These are phyloP conservation scores for Brassica juncea DNA, from an alignment of 345 rosid genomes.

Conservation along the genomic window DNA sequence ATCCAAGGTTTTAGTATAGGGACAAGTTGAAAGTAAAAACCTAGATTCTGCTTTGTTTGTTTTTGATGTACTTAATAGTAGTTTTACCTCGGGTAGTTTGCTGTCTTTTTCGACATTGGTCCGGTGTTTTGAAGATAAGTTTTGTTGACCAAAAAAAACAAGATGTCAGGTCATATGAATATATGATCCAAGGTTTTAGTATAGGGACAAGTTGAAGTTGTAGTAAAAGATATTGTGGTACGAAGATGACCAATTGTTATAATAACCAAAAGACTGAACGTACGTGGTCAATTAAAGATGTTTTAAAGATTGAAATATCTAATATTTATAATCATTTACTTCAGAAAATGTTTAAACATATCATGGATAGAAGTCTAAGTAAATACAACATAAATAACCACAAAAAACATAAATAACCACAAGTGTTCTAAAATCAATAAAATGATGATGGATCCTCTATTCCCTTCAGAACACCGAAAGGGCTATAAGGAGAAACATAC, in stretches of 20 bases:
- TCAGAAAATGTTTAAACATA: neutral
- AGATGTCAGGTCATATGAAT: neutral
- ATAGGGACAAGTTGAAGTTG: neutral
- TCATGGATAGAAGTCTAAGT: neutral
- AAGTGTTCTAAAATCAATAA: conserved; percentile 17
- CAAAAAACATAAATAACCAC: neutral
- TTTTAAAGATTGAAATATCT: neutral
- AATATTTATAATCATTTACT: neutral
- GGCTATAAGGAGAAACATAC: conserved; percentile 15
- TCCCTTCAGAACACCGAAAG: neutral
- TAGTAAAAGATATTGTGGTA: neutral
- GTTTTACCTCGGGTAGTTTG: neutral
- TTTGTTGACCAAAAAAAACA: neutral
- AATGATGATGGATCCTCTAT: conserved; percentile 3
- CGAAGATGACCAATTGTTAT: neutral
- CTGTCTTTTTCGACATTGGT: neutral
- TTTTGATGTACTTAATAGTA: neutral
- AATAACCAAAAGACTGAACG: neutral
- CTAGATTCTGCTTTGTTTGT: neutral
- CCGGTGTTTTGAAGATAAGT: neutral
- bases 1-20: neutral
- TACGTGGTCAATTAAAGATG: neutral
- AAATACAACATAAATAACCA: neutral
- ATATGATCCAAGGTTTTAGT: neutral
- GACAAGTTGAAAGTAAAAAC: neutral